Evolutionary conservation across 2,329 filamentous ascomycete species (phyloP).

Genomic region (Hymenoscyphus infarciens): DNA sequence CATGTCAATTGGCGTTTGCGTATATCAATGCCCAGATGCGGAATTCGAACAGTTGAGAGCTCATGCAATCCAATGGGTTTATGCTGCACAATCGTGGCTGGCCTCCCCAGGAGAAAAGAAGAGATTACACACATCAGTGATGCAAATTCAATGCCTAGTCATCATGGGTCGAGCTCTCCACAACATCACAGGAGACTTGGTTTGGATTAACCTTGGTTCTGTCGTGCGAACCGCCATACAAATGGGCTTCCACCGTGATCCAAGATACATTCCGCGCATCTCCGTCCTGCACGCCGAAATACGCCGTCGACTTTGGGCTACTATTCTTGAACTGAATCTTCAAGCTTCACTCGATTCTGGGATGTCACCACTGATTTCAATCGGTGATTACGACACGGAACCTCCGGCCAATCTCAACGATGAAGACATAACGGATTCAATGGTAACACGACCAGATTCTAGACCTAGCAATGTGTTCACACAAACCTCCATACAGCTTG

Average conservation of each 20-base stretch:
- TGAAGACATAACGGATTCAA: conserved; percentile 43
- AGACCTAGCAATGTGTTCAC: conserved; percentile 38
- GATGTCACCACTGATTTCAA: conserved; percentile 46
- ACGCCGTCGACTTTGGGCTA: conserved; percentile 54
- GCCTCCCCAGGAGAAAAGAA: conserved; percentile 42
- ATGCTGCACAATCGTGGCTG: conserved; percentile 27
- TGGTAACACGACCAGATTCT: conserved; percentile 21
- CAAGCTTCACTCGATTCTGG: conserved; percentile 50
- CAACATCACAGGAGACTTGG: conserved; percentile 47
- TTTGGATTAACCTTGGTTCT: conserved; percentile 49
- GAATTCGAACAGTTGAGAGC: conserved; percentile 5
- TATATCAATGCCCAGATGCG: conserved; percentile 20
- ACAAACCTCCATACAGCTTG: conserved; percentile 49
- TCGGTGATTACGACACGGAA: conserved; percentile 48
- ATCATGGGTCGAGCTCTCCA: conserved; percentile 47
- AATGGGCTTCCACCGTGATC: conserved; percentile 58
- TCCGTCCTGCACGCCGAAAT: conserved; percentile 49
- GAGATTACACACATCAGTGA: conserved; percentile 44
- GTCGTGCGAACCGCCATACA: conserved; percentile 52
- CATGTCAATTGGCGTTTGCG: conserved; percentile 26
- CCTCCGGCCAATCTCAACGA: conserved; percentile 52
- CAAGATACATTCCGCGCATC: conserved; percentile 46
- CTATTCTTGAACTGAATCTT: conserved; percentile 52
- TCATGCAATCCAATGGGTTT: conserved; percentile 24
- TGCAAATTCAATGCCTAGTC: conserved; percentile 53